Evolutionary conservation across 2,329 filamentous ascomycete genomes (phyloP), one percentile per base, ranked within the genome.

Genomic region (Thermoascus crustaceus): DNA sequence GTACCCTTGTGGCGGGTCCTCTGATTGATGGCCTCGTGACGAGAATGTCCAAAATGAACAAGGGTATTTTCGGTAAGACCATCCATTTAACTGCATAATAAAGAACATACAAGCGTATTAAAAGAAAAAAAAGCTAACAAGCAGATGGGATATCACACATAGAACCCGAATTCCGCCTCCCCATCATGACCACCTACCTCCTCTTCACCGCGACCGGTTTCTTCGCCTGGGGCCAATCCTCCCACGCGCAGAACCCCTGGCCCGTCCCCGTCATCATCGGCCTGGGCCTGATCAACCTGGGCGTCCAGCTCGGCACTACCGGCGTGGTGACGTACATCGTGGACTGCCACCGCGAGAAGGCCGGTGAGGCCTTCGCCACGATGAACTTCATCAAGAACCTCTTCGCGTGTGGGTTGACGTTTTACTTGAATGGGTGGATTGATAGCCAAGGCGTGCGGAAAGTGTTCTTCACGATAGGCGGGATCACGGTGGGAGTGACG

Each of bases 341-440:
- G 23, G 61, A 64, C 47, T 61, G 60, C 37, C 60, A 64, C 44
- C 53, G 56, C 10, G 47, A 57, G 24, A 54, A 59, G 32, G 58
- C 59, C 1, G 56, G 56, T 9, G 59, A 63, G 39, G 59, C 58
- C 1, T 59, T 64, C 30, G 57, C 60, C 1, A 47, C 50, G 11
- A 61, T 64, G 55, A 62, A 60, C 38, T 63, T 61, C 32, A 38
- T 59, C 27, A 64, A 63, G 48, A 64, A 61, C 35, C 35, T 62
- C 30, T 60, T 64, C 32, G 53, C 58, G 1, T 64, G 63, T 29
- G 53, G 59, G 0, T 38, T 66, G 32, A 60, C 60, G 2, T 63
- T 64, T 35, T 64, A 62, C 34, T 47, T 54, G 42, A 63, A 62
- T 30, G 54, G 57, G 26, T 64, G 61, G 61, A 57, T 65, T 40